Conservation (phyloP, 2,329 filamentous ascomycete genomes). For the Orbilia javanica region DNA sequence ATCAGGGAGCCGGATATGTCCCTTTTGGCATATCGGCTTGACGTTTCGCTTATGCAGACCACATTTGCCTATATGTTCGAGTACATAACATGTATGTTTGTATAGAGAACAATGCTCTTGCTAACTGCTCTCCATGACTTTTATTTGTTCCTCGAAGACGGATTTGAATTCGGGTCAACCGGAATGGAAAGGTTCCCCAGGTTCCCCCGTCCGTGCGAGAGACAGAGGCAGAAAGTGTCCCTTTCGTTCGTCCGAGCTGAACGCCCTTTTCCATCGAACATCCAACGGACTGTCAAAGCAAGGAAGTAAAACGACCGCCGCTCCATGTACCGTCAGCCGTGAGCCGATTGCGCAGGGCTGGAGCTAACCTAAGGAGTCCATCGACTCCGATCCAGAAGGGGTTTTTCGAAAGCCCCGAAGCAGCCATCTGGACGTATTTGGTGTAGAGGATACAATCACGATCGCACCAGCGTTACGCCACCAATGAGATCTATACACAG, state of each 20-base stretch:
- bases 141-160: conserved; percentile 6
- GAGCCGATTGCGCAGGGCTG: conserved; percentile 38
- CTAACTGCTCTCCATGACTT: too few species aligned
- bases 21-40: conserved; percentile 53
- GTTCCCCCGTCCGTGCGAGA: conserved; percentile 41
- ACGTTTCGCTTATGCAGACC: conserved; percentile 58
- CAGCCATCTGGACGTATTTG: conserved; percentile 41
- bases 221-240: too few species aligned
- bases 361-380: conserved; percentile 34
- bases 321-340: conserved; percentile 27
- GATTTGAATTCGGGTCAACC: background rate
- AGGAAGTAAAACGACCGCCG: conserved; percentile 12
- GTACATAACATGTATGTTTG: background rate
- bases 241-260: conserved; percentile 28
- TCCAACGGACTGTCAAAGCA: conserved; percentile 20
- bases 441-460: conserved; percentile 18
- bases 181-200: conserved; percentile 8
- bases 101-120: conserved; percentile 8
- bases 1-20: conserved; percentile 19
- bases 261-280: conserved; percentile 1
- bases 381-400: conserved; percentile 35
- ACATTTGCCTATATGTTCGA: conserved; percentile 37
- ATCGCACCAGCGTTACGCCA: conserved; percentile 46
- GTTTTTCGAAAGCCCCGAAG: conserved; percentile 26
- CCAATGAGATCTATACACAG: conserved; percentile 37